These are phyloP conservation scores for Coniferiporia sulphurascens DNA, from an alignment of 1,284 basidiomycete genomes.

Conservation along the genomic window DNA sequence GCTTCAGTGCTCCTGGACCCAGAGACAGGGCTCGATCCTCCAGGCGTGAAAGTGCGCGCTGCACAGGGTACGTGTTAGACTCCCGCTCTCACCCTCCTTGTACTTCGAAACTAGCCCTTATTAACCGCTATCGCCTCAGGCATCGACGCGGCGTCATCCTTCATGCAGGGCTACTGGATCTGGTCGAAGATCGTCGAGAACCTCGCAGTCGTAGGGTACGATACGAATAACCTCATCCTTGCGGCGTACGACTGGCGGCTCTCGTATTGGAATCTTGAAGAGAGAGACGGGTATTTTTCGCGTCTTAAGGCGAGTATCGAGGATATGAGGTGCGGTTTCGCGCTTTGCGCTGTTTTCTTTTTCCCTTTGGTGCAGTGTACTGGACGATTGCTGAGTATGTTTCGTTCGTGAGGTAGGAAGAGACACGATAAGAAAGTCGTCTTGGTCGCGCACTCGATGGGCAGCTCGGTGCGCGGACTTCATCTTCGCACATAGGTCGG, in stretches of 20 bases:
- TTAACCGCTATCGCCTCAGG: slow-evolving; percentile 25
- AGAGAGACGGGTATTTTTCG: slow-evolving; percentile 91
- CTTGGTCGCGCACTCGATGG: slow-evolving; percentile 88
- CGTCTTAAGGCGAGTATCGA: slow-evolving; percentile 85
- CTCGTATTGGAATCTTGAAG: slow-evolving; percentile 88
- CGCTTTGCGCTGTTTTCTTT: too few relatives aligned
- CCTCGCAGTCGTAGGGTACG: slow-evolving; percentile 86
- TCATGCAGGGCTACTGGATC: slow-evolving; percentile 94
- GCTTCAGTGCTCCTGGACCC: slow-evolving; percentile 88
- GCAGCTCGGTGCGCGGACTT: slow-evolving; percentile 55
- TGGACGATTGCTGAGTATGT: too few relatives aligned
- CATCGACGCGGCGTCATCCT: slow-evolving; percentile 85
- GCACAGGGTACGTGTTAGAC: slow-evolving; percentile 57
- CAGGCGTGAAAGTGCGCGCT: slow-evolving; percentile 85
- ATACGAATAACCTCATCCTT: slow-evolving; percentile 84
- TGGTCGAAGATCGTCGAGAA: slow-evolving; percentile 97
- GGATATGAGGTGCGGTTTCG: slow-evolving; percentile 57
- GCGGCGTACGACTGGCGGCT: slow-evolving; percentile 91
- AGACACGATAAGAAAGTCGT: slow-evolving; percentile 82
- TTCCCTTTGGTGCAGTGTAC: too few relatives aligned
- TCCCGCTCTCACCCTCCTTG: too few relatives aligned
- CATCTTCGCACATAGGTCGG: neutral
- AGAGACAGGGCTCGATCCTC: slow-evolving; percentile 87
- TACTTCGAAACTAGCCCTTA: neutral
- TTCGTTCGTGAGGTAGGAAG: slow-evolving; percentile 35